These are phyloP conservation scores for Paracamarosporium sp. DNA, from an alignment of 2,329 filamentous ascomycete species.

Conservation along the genomic window DNA sequence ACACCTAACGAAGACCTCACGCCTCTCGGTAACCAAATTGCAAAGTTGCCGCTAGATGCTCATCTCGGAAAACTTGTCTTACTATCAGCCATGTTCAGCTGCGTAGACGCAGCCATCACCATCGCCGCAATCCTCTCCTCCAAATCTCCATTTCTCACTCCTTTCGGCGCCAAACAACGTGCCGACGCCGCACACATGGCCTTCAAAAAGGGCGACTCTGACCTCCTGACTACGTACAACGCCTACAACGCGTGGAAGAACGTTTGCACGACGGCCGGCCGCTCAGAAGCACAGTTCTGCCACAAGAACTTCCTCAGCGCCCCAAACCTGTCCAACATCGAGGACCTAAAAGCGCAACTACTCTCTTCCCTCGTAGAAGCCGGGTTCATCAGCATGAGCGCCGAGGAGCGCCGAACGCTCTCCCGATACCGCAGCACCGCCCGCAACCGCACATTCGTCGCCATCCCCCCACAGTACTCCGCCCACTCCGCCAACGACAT, in stretches of 20 bases:
- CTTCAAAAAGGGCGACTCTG: slow-evolving; percentile 87
- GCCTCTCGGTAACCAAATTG: slow-evolving; percentile 82
- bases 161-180: slow-evolving; percentile 82
- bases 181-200: slow-evolving; percentile 79
- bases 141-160: slow-evolving; percentile 90
- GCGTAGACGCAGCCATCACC: slow-evolving; percentile 88
- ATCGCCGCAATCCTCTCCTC: slow-evolving; percentile 92
- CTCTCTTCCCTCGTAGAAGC: slow-evolving; percentile 85
- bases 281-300: slow-evolving; percentile 88
- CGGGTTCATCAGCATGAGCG: slow-evolving; percentile 77
- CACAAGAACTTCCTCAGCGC: slow-evolving; percentile 90
- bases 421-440: slow-evolving; percentile 72
- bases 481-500: slow-evolving; percentile 80
- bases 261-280: slow-evolving; percentile 72
- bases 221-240: slow-evolving; percentile 91
- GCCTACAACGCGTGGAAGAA: slow-evolving; percentile 90
- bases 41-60: slow-evolving; percentile 88
- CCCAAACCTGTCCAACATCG: slow-evolving; percentile 90
- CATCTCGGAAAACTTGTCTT: slow-evolving; percentile 94
- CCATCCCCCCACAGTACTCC: slow-evolving; percentile 78
- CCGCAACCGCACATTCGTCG: slow-evolving; percentile 77
- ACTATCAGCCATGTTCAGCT: slow-evolving; percentile 84
- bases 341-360: slow-evolving; percentile 93
- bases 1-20: slow-evolving; percentile 84
- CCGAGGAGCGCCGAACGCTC: slow-evolving; percentile 73